phyloP scores from a whole-genome alignment of 306 rosid species.

The Cotoneaster glaucophyllus region DNA sequence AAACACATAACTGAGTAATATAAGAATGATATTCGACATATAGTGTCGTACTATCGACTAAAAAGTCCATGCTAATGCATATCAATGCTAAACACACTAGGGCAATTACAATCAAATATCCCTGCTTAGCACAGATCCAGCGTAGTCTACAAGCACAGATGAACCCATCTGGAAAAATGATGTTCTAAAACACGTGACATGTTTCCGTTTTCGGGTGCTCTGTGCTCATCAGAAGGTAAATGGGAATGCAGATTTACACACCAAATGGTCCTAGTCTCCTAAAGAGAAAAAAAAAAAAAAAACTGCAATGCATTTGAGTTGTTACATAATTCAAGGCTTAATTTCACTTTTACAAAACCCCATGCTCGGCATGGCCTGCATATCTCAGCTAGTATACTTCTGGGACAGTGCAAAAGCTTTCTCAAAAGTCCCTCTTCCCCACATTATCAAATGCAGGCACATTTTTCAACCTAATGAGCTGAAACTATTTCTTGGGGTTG shows the following conservation, averaged over 20 bases:
- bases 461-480: background rate
- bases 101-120: background rate
- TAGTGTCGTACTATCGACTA: background rate
- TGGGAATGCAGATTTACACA: background rate
- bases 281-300: background rate
- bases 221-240: background rate
- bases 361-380: background rate
- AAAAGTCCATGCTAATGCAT: background rate
- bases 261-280: background rate
- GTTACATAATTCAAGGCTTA: slow-evolving; percentile 4
- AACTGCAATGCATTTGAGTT: background rate
- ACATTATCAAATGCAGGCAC: background rate
- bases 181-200: background rate
- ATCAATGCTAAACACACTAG: background rate
- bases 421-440: slow-evolving; percentile 1
- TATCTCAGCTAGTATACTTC: background rate
- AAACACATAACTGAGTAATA: background rate
- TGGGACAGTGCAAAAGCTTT: slow-evolving; percentile 4
- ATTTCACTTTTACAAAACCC: background rate
- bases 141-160: background rate
- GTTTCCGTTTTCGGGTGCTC: background rate
- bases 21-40: background rate
- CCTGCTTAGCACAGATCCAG: background rate
- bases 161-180: background rate
- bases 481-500: background rate